phyloP scores from a whole-genome alignment of 768 basidiomycete species.

The Gymnopilus junonius region DNA sequence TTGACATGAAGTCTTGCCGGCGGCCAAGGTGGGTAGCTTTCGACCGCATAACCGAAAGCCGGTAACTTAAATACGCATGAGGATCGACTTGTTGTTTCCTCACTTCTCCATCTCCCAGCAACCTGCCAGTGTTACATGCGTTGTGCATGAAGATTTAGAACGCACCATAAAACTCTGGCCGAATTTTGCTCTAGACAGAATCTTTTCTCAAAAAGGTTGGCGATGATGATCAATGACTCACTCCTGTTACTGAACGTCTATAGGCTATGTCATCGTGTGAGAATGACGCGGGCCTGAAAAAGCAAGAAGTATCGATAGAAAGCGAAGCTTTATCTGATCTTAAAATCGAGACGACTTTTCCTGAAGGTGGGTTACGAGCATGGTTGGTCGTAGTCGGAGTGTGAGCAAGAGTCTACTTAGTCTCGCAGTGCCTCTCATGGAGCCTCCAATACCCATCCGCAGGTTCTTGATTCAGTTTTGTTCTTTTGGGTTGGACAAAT shows the following conservation, averaged over 20 bases:
- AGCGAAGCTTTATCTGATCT: not conserved
- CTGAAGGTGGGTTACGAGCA: slow-evolving; percentile 46
- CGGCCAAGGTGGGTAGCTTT: not conserved
- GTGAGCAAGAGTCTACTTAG: slow-evolving; percentile 27
- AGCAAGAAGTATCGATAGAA: slow-evolving; percentile 7
- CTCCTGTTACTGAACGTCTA: not conserved
- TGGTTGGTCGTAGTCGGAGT: slow-evolving; percentile 50
- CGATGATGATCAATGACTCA: not conserved
- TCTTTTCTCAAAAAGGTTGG: not conserved
- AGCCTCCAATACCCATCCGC: not conserved
- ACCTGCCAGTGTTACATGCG: not conserved
- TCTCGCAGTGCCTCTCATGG: not conserved
- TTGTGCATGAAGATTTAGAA: not conserved
- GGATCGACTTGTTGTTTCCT: not conserved
- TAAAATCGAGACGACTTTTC: slow-evolving; percentile 13
- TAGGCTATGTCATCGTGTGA: slow-evolving; percentile 8
- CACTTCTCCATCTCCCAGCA: not conserved
- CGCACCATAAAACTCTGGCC: no score
- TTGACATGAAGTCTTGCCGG: slow-evolving; percentile 11
- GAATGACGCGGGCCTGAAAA: not conserved
- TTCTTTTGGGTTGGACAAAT: slow-evolving; percentile 43
- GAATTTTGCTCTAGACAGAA: not conserved
- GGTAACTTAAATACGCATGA: not conserved
- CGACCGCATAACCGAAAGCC: slow-evolving; percentile 1
- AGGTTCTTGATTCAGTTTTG: slow-evolving; percentile 47